Evolutionary conservation across 352 stramenopile species (phyloP), one percentile per base, ranked within the genome.

Genomic region (Globisporangium irregulare): DNA sequence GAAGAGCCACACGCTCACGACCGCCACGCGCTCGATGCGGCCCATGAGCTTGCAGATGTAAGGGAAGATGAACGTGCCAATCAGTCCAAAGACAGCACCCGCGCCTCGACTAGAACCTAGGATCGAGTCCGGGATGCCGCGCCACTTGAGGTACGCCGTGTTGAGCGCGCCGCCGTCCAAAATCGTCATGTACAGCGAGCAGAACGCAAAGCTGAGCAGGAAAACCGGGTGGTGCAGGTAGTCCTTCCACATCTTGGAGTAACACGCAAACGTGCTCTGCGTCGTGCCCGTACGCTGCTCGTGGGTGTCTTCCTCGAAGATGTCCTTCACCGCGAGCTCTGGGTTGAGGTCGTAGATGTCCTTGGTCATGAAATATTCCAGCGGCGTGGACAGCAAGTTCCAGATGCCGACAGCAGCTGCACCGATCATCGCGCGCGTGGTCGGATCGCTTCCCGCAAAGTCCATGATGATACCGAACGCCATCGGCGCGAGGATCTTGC

Each of bases 391-490:
- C 18, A 94, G 75, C 7, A 93, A 50, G 59, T 95, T 95, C 88
- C 88, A 95, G 4, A 92, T 73, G 0, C 79, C 85, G 1, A 95
- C 83, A 0, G 81, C 75, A 1, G 80, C 81, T 15, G 84, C 80
- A 2, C 86, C 86, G 24, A 90, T 78, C 69, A 89, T 82, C 18
- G 84, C 80, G 20, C 85, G 77, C 22, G 76, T 90, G 20, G 80
- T 91, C 5, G 81, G 77, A 55, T 91, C 80, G 46, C 66, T 66
- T 7, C 81, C 84, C 0, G 84, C 85, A 71, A 89, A 93, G 55
- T 93, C 83, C 78, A 92, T 89, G 72, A 93, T 90, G 46, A 94
- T 77, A 58, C 85, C 87, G 64, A 93, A 92, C 4, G 78, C 78
- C 69, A 89, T 81, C 0, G 89, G 89, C 0, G 82, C 80, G 14